phyloP scores from a whole-genome alignment of 305 asterid species.

The Withania somnifera region DNA sequence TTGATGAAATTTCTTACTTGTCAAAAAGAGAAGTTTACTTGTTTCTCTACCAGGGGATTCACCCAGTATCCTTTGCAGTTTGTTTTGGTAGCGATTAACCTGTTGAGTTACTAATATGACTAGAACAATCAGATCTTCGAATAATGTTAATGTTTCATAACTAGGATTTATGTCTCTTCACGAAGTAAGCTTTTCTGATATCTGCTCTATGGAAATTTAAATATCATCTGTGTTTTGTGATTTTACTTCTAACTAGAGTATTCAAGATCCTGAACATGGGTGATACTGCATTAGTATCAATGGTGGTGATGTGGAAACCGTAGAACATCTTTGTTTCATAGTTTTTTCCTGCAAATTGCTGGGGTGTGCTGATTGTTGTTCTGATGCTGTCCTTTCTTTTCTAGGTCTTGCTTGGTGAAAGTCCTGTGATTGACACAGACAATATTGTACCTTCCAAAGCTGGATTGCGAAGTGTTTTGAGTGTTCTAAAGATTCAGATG shows the following conservation, averaged over 20 bases:
- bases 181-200: too few relatives aligned
- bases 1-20: neutral
- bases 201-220: too few relatives aligned
- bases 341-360: neutral
- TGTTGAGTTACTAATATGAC: neutral
- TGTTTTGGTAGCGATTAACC: neutral
- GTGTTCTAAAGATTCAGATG: conserved; percentile 65
- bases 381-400: conserved; percentile 20
- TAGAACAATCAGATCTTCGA: neutral
- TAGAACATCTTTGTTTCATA: neutral
- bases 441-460: conserved; percentile 49
- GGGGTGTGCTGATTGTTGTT: neutral
- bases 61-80: neutral
- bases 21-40: neutral
- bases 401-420: conserved; percentile 90
- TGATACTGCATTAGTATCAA: neutral
- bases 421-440: conserved; percentile 29
- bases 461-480: conserved; percentile 61
- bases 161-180: too few relatives aligned
- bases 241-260: too few relatives aligned
- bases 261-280: too few relatives aligned
- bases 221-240: too few relatives aligned
- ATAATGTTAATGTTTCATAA: too few relatives aligned
- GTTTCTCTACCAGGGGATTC: neutral
- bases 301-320: neutral